A percentile compares a stretch with the other conserved stretches of the same genome.
Evolutionary conservation across 768 basidiomycete species (phyloP).

Genomic region (Cystoderma amianthinum): DNA sequence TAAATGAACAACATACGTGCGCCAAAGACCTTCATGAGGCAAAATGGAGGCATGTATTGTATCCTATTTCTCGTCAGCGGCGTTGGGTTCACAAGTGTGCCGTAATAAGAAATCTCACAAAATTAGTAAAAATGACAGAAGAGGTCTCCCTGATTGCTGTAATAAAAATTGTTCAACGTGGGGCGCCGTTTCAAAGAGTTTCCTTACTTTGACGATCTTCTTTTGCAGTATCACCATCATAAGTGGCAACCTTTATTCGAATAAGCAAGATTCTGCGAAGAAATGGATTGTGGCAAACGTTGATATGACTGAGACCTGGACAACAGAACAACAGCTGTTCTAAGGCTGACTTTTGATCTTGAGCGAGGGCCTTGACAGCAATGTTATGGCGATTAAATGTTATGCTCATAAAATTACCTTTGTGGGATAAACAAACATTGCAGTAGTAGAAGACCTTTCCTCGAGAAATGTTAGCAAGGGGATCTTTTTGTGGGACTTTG

Average conservation of each 20-base stretch:
- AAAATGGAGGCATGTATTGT: conserved; percentile 82
- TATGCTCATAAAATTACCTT: conserved; percentile 42
- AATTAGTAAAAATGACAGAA: conserved; percentile 86
- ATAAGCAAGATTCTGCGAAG: too few species aligned
- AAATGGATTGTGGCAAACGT: conserved; percentile 21
- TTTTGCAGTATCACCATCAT: conserved; percentile 84
- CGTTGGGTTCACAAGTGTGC: background rate
- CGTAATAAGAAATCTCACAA: conserved; percentile 36
- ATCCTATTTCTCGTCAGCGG: conserved; percentile 39
- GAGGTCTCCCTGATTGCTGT: conserved; percentile 65
- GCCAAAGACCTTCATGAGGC: conserved; percentile 80
- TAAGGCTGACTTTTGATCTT: conserved; percentile 74
- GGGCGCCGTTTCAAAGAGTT: background rate
- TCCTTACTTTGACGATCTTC: conserved; percentile 52
- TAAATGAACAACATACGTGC: conserved; percentile 38
- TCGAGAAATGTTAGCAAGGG: conserved; percentile 66
- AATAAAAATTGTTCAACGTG: background rate
- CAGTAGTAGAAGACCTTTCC: conserved; percentile 52
- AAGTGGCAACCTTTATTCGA: conserved; percentile 53
- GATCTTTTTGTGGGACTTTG: conserved; percentile 40
- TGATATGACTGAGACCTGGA: conserved; percentile 54
- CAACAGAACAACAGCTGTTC: conserved; percentile 58
- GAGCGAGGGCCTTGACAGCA: conserved; percentile 65
- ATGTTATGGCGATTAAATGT: background rate
- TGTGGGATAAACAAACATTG: conserved; percentile 85